A percentile compares a stretch with the other conserved stretches of the same genome.
phyloP scores from a whole-genome alignment of 768 basidiomycete species.

The Coprinopsis marcescibilis region DNA sequence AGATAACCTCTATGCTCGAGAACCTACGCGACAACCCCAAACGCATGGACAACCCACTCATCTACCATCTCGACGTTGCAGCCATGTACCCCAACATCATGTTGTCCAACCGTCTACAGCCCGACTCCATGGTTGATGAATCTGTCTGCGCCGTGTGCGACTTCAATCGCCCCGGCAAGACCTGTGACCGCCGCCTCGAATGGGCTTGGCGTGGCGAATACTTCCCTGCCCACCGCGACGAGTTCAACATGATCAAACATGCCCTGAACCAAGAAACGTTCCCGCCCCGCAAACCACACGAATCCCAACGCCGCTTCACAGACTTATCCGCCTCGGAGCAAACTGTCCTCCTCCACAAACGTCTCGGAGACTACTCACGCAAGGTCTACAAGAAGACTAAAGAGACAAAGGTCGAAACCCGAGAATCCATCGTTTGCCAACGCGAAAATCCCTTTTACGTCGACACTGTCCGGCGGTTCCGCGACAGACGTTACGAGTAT shows the following conservation, averaged over 20 bases:
- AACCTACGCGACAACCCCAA: slow-evolving; percentile 87
- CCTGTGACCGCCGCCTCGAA: slow-evolving; percentile 86
- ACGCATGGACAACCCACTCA: slow-evolving; percentile 86
- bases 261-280: slow-evolving; percentile 93
- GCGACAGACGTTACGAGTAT: slow-evolving; percentile 98
- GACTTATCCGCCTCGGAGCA: slow-evolving; percentile 85
- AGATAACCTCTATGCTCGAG: slow-evolving; percentile 76
- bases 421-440: slow-evolving; percentile 95
- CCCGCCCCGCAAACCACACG: slow-evolving; percentile 71
- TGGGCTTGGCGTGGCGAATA: slow-evolving; percentile 99
- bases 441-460: slow-evolving; percentile 98
- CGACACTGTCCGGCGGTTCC: slow-evolving; percentile 94
- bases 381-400: slow-evolving; percentile 99
- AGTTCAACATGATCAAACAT: slow-evolving; percentile 98
- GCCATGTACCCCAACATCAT: slow-evolving; percentile 99
- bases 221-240: slow-evolving; percentile 95
- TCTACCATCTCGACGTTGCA: slow-evolving; percentile 98
- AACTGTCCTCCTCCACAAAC: slow-evolving; percentile 89
- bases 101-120: slow-evolving; percentile 98
- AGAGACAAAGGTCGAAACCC: slow-evolving; percentile 91
- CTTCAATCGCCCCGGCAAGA: slow-evolving; percentile 93
- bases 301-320: slow-evolving; percentile 70
- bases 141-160: slow-evolving; percentile 97
- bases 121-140: slow-evolving; percentile 96
- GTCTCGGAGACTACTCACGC: slow-evolving; percentile 95